Evolutionary conservation across 2,329 filamentous ascomycete genomes (phyloP), one percentile per base, ranked within the genome.

Genomic region (Phoma sp.): DNA sequence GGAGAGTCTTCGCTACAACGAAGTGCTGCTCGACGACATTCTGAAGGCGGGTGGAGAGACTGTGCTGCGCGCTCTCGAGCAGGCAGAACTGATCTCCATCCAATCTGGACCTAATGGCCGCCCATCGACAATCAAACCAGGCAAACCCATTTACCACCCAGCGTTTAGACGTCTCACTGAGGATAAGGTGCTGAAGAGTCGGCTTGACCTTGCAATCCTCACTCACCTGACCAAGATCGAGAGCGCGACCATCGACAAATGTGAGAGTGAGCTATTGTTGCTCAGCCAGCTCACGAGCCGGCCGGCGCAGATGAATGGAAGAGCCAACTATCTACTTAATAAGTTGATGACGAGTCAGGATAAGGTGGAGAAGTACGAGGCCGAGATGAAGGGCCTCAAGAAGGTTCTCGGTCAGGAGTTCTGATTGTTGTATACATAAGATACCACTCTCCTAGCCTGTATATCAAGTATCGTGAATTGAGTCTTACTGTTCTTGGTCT

Each of bases 41-140:
- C 96, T 96, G 75, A 85, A 88, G 22, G 71, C 82, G 1, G 84
- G 86, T 54, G 90, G 89, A 54, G 92, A 96, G 65, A 79, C 82
- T 0, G 89, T 89, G 0, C 81, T 99, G 10, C 89, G 91, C 55
- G 87, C 87, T 0, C 86, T 99, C 1, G 89, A 93, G 47, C 89
- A 91, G 67, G 87, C 90, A 0, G 95, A 98, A 72, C 85, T 98
- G 29, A 92, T 99, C 69, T 85, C 86, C 1, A 86, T 98, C 46
- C 83, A 83, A 24, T 86, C 86, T 4, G 78, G 85, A 3, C 78
- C 82, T 44, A 88, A 89, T 40, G 93, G 95, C 0, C 87, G 92
- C 0, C 93, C 95, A 0, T 85, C 87, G 52, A 81, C 80, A 29
- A 89, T 98, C 72, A 87, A 83, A 48, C 89, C 91, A 0, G 92